Evolutionary conservation across 225 moss, liverwort and hornwort species (phyloP).

Genomic region (Climacium dendroides): DNA sequence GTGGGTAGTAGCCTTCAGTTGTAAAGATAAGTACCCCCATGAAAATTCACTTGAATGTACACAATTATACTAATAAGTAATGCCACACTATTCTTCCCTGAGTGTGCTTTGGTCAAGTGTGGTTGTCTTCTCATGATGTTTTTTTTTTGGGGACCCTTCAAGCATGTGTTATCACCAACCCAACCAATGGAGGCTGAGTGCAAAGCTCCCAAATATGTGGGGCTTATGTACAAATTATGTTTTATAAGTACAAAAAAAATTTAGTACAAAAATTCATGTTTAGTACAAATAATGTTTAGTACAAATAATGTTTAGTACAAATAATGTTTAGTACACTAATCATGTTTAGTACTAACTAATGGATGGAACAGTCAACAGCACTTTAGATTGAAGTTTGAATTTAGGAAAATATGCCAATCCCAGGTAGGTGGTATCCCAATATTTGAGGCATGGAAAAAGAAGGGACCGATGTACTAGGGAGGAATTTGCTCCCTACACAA

Average conservation of each 20-base stretch:
- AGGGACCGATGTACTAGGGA: too few species aligned
- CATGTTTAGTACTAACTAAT: not conserved
- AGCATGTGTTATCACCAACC: constrained; percentile 20
- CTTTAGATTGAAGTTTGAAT: not conserved
- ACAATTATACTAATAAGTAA: not conserved
- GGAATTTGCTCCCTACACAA: too few species aligned
- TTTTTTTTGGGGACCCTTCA: not conserved
- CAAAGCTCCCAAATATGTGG: not conserved
- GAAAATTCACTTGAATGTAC: not conserved
- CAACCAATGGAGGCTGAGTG: not conserved
- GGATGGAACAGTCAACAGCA: not conserved
- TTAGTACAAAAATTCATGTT: not conserved
- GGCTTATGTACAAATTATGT: not conserved
- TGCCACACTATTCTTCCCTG: not conserved
- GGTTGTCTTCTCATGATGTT: not conserved
- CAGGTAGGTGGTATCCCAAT: not conserved
- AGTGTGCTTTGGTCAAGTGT: not conserved
- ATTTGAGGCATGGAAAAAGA: not conserved
- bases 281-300: not conserved
- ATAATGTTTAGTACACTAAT: too few species aligned
- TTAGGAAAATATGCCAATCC: not conserved
- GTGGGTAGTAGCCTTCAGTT: not conserved
- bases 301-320: not conserved
- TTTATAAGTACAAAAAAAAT: not conserved
- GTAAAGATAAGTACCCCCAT: not conserved